A percentile compares a stretch with the other conserved stretches of the same genome.
These are phyloP conservation scores for Yarrowia galli DNA, from an alignment of 1,139 yeast genomes.

Conservation along the genomic window DNA sequence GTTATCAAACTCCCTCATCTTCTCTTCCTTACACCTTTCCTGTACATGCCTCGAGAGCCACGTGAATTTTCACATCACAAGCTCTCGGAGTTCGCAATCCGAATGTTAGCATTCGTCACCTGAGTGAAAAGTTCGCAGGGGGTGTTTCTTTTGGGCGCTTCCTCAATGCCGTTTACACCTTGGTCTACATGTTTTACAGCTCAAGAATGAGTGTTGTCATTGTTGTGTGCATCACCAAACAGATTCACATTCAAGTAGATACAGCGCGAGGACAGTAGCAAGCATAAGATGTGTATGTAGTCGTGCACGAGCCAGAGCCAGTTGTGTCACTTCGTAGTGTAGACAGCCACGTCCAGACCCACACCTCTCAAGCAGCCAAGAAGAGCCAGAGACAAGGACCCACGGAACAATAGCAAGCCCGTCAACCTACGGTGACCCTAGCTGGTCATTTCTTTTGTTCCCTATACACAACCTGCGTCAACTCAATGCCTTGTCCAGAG, in stretches of 20 bases:
- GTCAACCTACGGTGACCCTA: not conserved
- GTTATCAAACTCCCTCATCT: not conserved
- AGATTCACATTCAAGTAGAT: no score
- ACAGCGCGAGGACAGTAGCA: no score
- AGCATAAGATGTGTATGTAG: no score
- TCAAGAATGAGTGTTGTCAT: no score
- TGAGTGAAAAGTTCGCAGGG: not conserved
- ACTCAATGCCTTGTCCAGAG: not conserved
- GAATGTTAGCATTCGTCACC: not conserved
- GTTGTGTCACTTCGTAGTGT: no score
- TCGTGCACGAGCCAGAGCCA: no score
- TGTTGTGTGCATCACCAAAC: no score
- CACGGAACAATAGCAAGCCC: not conserved
- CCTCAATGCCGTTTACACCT: not conserved
- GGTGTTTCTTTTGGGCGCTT: no score
- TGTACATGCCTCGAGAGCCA: not conserved
- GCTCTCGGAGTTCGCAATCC: not conserved
- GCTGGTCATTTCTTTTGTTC: not conserved
- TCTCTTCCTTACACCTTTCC: not conserved
- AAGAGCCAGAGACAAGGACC: not conserved
- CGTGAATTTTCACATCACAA: not conserved
- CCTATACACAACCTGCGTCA: not conserved
- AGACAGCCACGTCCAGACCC: no score
- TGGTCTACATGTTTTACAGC: not conserved
- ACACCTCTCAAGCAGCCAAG: not conserved